Percentiles rank a stretch among this genome's conserved stretches.
Conservation (phyloP, 2,329 filamentous ascomycete species). For the Sporothrix luriei region DNA sequence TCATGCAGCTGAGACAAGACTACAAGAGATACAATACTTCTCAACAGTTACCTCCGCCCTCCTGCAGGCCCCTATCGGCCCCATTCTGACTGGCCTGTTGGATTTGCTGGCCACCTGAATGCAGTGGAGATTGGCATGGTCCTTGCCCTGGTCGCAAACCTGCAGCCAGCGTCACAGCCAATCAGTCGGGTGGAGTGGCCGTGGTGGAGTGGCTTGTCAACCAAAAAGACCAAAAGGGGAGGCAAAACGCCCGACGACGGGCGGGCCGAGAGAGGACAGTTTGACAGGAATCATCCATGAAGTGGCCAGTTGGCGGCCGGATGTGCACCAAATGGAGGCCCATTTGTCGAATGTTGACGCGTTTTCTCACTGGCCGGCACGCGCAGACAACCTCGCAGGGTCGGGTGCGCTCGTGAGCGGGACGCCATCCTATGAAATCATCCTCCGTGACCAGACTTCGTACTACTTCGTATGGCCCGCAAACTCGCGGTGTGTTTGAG, state of each 20-base stretch:
- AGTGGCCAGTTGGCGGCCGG: slow-evolving; percentile 8
- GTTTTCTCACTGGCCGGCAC: not conserved
- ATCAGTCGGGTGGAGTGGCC: slow-evolving; percentile 20
- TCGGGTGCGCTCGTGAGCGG: slow-evolving; percentile 14
- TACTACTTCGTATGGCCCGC: not conserved
- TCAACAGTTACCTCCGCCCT: slow-evolving; percentile 19
- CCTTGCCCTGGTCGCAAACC: slow-evolving; percentile 9
- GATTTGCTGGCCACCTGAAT: not conserved
- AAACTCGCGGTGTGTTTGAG: slow-evolving; percentile 30
- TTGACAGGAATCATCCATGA: slow-evolving; percentile 14
- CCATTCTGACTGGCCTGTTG: slow-evolving; percentile 15
- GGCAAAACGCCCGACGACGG: not conserved
- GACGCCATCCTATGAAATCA: not conserved
- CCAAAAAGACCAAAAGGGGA: not conserved
- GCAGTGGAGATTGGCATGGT: slow-evolving; percentile 9
- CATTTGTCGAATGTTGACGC: not conserved
- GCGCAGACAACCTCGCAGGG: slow-evolving; percentile 11
- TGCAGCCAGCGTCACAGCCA: slow-evolving; percentile 20
- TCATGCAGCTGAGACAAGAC: slow-evolving; percentile 24
- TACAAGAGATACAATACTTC: not conserved
- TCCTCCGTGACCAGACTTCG: not conserved
- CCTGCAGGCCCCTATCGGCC: slow-evolving; percentile 14
- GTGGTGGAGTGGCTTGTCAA: slow-evolving; percentile 14
- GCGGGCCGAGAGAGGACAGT: not conserved
- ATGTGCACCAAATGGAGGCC: not conserved